These are phyloP conservation scores for Diaporthe batatas DNA, from an alignment of 2,329 filamentous ascomycete genomes.

Conservation along the genomic window DNA sequence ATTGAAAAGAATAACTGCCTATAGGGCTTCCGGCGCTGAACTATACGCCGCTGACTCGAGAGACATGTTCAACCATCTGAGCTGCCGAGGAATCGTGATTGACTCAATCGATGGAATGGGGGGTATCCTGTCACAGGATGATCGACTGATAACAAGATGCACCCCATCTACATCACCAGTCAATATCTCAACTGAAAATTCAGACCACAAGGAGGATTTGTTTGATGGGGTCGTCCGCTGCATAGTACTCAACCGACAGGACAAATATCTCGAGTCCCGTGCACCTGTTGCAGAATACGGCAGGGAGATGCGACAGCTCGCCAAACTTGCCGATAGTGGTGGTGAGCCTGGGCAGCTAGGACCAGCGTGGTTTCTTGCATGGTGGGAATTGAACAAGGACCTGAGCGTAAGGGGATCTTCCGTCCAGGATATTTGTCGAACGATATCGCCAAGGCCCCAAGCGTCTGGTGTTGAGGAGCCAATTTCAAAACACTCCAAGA, in stretches of 20 bases:
- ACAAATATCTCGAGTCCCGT: conserved; percentile 22
- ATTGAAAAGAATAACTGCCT: not conserved
- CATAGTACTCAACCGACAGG: conserved; percentile 30
- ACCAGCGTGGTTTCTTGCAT: conserved; percentile 15
- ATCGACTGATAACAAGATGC: not conserved
- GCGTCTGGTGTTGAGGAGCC: not conserved
- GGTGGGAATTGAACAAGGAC: conserved; percentile 18
- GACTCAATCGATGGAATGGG: conserved; percentile 34
- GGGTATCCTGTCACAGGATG: not conserved
- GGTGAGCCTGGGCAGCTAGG: not conserved
- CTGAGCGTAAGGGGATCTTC: conserved; percentile 10
- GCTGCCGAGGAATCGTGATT: conserved; percentile 25
- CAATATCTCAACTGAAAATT: not conserved
- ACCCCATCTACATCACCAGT: conserved; percentile 18
- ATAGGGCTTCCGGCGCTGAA: conserved; percentile 20
- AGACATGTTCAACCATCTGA: conserved; percentile 4
- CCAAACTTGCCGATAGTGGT: not conserved
- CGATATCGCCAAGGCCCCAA: too few species aligned
- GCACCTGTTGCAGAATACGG: conserved; percentile 14
- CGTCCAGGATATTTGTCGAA: not conserved
- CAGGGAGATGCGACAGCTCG: conserved; percentile 25
- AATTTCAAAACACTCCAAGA: not conserved
- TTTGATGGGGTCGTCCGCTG: conserved; percentile 10
- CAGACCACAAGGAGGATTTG: not conserved
- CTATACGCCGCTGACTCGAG: not conserved